Conservation (phyloP, 495 filamentous ascomycete genomes). For the Sabuloglossum arenarium region DNA sequence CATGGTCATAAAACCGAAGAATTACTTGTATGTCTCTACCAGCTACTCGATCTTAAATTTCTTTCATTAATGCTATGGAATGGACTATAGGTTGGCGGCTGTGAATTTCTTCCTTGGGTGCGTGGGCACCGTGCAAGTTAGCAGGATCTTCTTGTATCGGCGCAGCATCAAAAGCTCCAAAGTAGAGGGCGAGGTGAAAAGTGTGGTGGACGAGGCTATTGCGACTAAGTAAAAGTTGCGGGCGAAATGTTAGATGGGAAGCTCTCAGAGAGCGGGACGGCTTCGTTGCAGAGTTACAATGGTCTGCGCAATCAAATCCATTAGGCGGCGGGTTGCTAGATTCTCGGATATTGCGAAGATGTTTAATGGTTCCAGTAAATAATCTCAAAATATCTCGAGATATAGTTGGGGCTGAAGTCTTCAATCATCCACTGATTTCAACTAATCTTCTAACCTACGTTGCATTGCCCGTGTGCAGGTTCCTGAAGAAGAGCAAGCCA, state of each 20-base stretch:
- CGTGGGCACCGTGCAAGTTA: slow-evolving; percentile 65
- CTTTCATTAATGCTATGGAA: not conserved
- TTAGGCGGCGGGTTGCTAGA: not conserved
- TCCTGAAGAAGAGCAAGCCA: not conserved
- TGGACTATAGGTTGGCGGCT: slow-evolving; percentile 45
- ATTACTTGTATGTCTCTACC: slow-evolving; percentile 47
- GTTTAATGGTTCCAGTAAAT: not conserved
- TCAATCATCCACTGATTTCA: too few species aligned
- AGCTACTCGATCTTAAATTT: not conserved
- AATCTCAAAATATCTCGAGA: not conserved
- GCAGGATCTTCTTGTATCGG: slow-evolving; percentile 52
- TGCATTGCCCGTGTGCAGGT: too few species aligned
- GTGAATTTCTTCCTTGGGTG: slow-evolving; percentile 96
- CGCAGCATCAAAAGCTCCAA: slow-evolving; percentile 25
- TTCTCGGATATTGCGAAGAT: not conserved
- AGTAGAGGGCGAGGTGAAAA: slow-evolving; percentile 14
- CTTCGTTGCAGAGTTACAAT: not conserved
- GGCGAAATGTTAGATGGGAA: not conserved
- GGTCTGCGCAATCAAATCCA: not conserved
- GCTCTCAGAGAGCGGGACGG: too few species aligned
- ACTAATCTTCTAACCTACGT: too few species aligned
- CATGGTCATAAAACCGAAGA: slow-evolving; percentile 83
- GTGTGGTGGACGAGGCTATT: slow-evolving; percentile 28
- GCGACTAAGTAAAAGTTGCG: slow-evolving; percentile 6
- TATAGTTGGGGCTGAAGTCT: too few species aligned